Percentiles rank a stretch among this genome's conserved stretches.
These are phyloP conservation scores for Teratosphaeria destructans DNA, from an alignment of 2,329 filamentous ascomycete genomes.

Conservation along the genomic window DNA sequence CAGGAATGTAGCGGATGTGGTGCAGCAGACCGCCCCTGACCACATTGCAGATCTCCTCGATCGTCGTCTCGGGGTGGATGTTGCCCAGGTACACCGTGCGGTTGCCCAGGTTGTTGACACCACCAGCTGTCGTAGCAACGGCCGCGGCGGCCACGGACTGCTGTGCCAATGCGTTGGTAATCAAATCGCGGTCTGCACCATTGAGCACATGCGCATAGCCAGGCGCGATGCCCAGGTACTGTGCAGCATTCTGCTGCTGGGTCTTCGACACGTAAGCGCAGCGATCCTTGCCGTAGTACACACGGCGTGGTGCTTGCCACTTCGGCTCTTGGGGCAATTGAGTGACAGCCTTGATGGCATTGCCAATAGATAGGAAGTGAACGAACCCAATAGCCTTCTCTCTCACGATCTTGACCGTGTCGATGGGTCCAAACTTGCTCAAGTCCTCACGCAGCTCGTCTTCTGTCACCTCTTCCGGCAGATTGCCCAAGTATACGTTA, in stretches of 20 bases:
- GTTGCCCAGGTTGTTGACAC: conserved; percentile 95
- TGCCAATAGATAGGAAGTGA: conserved; percentile 93
- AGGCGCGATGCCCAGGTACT: conserved; percentile 93
- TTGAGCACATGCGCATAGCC: conserved; percentile 95
- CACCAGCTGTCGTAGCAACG: conserved; percentile 90
- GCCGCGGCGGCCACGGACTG: conserved; percentile 95
- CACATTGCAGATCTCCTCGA: conserved; percentile 99
- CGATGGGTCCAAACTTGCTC: conserved; percentile 90
- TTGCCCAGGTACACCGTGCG: conserved; percentile 96
- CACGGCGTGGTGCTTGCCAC: conserved; percentile 89
- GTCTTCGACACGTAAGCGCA: conserved; percentile 99
- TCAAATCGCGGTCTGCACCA: conserved; percentile 88
- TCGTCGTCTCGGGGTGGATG: conserved; percentile 96
- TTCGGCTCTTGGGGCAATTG: conserved; percentile 93
- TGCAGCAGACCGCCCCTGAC: conserved; percentile 90
- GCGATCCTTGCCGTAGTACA: conserved; percentile 97
- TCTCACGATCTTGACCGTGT: conserved; percentile 93
- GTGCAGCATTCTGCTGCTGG: conserved; percentile 96
- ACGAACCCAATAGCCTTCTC: conserved; percentile 98
- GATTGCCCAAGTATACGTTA: conserved; percentile 92
- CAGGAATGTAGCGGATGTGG: conserved; percentile 97
- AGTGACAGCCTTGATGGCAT: conserved; percentile 94
- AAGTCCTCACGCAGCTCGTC: conserved; percentile 91
- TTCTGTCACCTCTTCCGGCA: conserved; percentile 81
- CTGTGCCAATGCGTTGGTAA: conserved; percentile 90